Evolutionary conservation across 345 rosid genomes (phyloP).

Genomic region (Balakata baccata): DNA sequence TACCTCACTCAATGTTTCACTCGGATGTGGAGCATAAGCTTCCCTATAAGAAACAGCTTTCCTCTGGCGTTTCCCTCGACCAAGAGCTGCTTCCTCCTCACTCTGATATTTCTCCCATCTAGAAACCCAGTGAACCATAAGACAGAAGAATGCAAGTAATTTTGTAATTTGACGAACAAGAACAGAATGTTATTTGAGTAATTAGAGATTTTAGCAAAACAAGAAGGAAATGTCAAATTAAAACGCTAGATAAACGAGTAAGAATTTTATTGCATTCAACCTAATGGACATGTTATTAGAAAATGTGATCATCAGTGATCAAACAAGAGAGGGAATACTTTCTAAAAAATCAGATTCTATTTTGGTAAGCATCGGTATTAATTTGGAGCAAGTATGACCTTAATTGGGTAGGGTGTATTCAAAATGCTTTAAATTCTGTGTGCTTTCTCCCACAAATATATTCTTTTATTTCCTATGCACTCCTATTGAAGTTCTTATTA

Average conservation of each 20-base stretch:
- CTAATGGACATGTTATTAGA: background rate
- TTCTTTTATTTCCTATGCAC: background rate
- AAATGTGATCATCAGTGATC: background rate
- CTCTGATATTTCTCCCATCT: slow-evolving; percentile 98
- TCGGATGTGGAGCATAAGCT: slow-evolving; percentile 71
- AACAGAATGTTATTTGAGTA: background rate
- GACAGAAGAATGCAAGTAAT: slow-evolving; percentile 11
- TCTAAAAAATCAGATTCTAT: background rate
- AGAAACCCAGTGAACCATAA: slow-evolving; percentile 28
- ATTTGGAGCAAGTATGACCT: background rate
- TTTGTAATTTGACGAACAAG: background rate
- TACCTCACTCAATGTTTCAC: slow-evolving; percentile 73
- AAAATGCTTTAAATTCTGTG: background rate
- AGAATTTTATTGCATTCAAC: background rate
- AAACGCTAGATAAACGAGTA: background rate
- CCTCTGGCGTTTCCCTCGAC: slow-evolving; percentile 97
- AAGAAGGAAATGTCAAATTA: background rate
- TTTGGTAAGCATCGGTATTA: background rate
- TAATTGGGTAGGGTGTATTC: background rate
- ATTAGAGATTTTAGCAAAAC: background rate
- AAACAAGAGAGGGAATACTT: background rate
- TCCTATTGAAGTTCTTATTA: background rate
- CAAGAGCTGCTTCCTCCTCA: slow-evolving; percentile 97
- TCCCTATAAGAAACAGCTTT: slow-evolving; percentile 97
- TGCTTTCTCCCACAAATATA: background rate